Conservation (phyloP, 2,329 filamentous ascomycete genomes). For the Exophiala bonariae region DNA sequence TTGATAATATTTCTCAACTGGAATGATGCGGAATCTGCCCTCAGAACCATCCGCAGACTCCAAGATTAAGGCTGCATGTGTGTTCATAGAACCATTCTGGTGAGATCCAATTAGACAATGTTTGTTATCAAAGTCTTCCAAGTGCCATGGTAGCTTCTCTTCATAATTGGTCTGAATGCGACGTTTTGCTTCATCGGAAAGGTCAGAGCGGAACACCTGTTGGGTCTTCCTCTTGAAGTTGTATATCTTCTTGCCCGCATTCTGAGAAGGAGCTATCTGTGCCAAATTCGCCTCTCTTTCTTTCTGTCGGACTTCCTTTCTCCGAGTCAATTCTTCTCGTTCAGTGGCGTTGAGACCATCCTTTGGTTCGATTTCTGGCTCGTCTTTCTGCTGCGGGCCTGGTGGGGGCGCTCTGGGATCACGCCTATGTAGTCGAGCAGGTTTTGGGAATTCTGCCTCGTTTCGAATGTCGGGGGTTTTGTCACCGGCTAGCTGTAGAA, state of each 20-base stretch:
- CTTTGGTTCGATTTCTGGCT: conserved; percentile 53
- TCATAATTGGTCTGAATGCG: conserved; percentile 73
- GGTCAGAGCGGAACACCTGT: conserved; percentile 74
- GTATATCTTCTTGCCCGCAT: conserved; percentile 66
- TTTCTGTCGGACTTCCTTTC: conserved; percentile 72
- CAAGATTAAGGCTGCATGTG: conserved; percentile 74
- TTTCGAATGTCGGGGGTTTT: conserved; percentile 68
- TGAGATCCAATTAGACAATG: conserved; percentile 93
- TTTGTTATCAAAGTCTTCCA: conserved; percentile 95
- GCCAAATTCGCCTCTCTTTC: conserved; percentile 85
- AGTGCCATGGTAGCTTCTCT: conserved; percentile 91
- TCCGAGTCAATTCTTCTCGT: conserved; percentile 35
- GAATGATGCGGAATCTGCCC: conserved; percentile 65
- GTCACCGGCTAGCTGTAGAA: conserved; percentile 75
- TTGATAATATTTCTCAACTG: conserved; percentile 93
- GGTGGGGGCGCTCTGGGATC: conserved; percentile 71
- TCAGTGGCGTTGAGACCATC: conserved; percentile 59
- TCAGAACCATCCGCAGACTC: conserved; percentile 67
- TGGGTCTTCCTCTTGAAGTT: conserved; percentile 76
- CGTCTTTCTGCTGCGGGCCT: conserved; percentile 37
- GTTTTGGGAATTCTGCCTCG: conserved; percentile 79
- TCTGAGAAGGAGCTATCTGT: conserved; percentile 83
- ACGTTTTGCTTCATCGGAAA: conserved; percentile 70
- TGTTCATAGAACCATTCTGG: conserved; percentile 80
- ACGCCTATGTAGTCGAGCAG: conserved; percentile 83